Percentiles rank a stretch among this genome's conserved stretches.
Conservation (phyloP, 2,329 filamentous ascomycete species). For the Pseudogymnoascus pannorum region DNA sequence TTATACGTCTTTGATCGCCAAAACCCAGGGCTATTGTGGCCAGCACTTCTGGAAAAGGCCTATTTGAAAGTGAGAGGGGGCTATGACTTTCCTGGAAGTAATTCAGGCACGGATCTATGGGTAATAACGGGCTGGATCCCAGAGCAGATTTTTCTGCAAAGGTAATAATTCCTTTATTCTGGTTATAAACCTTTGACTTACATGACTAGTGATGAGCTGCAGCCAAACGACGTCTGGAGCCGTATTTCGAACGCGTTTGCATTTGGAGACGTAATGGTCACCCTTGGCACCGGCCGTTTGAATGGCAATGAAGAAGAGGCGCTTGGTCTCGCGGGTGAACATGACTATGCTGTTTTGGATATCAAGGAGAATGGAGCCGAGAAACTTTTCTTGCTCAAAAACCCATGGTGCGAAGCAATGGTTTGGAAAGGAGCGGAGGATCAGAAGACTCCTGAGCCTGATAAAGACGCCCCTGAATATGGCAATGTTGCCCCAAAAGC, state of each 20-base stretch:
- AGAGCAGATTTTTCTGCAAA: conserved; percentile 86
- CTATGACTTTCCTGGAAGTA: conserved; percentile 96
- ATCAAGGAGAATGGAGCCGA: conserved; percentile 58
- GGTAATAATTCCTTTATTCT: conserved; percentile 34
- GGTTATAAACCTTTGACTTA: conserved; percentile 10
- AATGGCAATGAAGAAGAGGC: conserved; percentile 68
- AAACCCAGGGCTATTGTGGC: conserved; percentile 79
- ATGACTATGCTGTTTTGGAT: conserved; percentile 88
- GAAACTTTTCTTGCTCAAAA: conserved; percentile 77
- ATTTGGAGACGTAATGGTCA: conserved; percentile 75
- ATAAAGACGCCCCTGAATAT: conserved; percentile 19
- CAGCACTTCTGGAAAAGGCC: conserved; percentile 87
- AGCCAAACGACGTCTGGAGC: conserved; percentile 69
- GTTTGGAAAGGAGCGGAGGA: conserved; percentile 52
- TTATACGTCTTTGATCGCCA: conserved; percentile 83
- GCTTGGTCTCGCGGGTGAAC: conserved; percentile 77
- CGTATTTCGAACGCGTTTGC: conserved; percentile 68
- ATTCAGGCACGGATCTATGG: conserved; percentile 91
- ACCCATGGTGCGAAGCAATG: conserved; percentile 84
- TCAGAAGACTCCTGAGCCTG: conserved; percentile 15
- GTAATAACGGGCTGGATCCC: conserved; percentile 94
- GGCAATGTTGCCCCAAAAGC: conserved; percentile 10
- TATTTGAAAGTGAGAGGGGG: conserved; percentile 93
- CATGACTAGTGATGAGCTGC: conserved; percentile 60
- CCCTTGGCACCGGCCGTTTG: conserved; percentile 81